A percentile compares a stretch with the other conserved stretches of the same genome.
phyloP scores from a whole-genome alignment of 2,329 filamentous ascomycete species.

The Didymella segeticola region DNA sequence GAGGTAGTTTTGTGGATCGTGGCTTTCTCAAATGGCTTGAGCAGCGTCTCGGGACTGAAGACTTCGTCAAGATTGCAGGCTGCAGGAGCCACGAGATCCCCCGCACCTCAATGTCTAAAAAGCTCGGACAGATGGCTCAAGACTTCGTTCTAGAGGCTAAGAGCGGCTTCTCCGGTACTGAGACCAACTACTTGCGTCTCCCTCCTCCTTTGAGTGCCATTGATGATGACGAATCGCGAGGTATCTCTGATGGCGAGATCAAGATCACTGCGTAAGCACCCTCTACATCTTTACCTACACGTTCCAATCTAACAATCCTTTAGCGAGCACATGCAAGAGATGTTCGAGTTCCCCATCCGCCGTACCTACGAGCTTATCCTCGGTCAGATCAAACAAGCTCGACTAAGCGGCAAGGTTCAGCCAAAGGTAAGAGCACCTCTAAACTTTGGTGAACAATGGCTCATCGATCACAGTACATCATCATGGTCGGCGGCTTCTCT shows the following conservation, averaged over 20 bases:
- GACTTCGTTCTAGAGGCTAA: conserved; percentile 31
- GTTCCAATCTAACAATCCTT: not conserved
- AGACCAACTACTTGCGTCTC: conserved; percentile 25
- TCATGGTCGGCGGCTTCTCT: conserved; percentile 40
- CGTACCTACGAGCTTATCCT: conserved; percentile 22
- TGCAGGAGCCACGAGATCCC: conserved; percentile 16
- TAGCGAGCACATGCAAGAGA: conserved; percentile 26
- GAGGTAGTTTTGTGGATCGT: conserved; percentile 37
- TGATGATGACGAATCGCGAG: conserved; percentile 24
- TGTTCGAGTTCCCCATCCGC: conserved; percentile 25
- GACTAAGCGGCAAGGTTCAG: not conserved
- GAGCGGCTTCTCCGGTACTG: conserved; percentile 27
- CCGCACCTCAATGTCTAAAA: conserved; percentile 20
- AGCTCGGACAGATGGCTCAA: conserved; percentile 26
- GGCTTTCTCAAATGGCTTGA: conserved; percentile 34
- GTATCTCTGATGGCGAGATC: conserved; percentile 36
- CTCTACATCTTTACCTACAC: not conserved
- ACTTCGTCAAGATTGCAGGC: conserved; percentile 31
- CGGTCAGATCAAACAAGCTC: not conserved
- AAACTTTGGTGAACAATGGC: not conserved
- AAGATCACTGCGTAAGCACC: conserved; percentile 23
- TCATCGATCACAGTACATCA: conserved; percentile 19
- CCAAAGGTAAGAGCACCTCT: conserved; percentile 21
- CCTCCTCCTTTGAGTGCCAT: conserved; percentile 26
- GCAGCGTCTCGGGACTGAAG: conserved; percentile 20